Conservation (phyloP, 1,284 basidiomycete genomes). For the Ustanciosporium gigantosporum region DNA sequence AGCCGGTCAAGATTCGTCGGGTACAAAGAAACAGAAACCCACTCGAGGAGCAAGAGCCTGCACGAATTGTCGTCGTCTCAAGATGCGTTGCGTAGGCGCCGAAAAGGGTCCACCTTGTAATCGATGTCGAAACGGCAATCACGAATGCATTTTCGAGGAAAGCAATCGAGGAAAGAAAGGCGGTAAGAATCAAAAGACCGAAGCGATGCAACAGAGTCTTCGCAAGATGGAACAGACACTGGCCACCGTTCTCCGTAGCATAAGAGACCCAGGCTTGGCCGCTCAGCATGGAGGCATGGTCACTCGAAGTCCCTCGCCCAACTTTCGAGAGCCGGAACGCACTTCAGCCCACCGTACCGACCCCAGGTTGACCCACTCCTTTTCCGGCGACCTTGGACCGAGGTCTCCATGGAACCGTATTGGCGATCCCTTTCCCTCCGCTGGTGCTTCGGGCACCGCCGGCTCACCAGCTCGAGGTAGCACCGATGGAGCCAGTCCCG, state of each 20-base stretch:
- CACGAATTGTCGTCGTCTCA: constrained; percentile 89
- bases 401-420: constrained; percentile 26
- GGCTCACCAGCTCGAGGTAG: constrained; percentile 19
- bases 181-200: constrained; percentile 54
- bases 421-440: constrained; percentile 12
- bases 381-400: constrained; percentile 10
- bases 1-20: constrained; percentile 6
- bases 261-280: constrained; percentile 46
- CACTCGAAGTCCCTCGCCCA: constrained; percentile 33
- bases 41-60: constrained; percentile 71
- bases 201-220: constrained; percentile 55
- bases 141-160: constrained; percentile 59
- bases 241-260: constrained; percentile 50
- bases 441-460: constrained; percentile 3
- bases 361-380: constrained; percentile 26
- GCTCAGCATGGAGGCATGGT: constrained; percentile 43
- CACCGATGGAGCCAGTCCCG: constrained; percentile 23
- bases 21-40: constrained; percentile 52
- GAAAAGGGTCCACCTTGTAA: constrained; percentile 91
- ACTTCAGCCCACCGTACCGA: constrained; percentile 3
- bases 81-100: constrained; percentile 96
- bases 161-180: constrained; percentile 59
- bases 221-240: constrained; percentile 59
- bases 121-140: constrained; percentile 59
- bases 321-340: constrained; percentile 5